Evolutionary conservation across 2,329 filamentous ascomycete genomes (phyloP).

Genomic region (Apiospora aurea): DNA sequence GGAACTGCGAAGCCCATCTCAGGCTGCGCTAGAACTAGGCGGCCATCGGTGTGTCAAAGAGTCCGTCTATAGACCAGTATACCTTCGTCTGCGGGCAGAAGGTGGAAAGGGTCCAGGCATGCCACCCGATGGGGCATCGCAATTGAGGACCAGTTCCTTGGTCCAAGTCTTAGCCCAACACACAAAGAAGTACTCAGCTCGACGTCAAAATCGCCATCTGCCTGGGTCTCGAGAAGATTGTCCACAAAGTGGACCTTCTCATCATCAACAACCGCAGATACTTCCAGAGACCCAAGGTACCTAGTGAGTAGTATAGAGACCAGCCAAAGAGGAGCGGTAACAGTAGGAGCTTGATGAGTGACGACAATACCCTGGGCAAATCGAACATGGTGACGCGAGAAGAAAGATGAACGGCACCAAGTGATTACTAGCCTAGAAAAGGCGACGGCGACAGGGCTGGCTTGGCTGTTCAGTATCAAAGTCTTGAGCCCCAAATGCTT

Average conservation of each 20-base stretch:
- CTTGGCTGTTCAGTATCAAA: not conserved
- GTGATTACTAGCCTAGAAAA: too few species aligned
- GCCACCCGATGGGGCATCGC: slow-evolving; percentile 51
- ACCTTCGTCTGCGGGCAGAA: slow-evolving; percentile 48
- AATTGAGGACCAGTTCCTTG: slow-evolving; percentile 51
- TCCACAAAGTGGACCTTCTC: slow-evolving; percentile 44
- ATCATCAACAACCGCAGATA: slow-evolving; percentile 37
- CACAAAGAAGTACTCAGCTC: slow-evolving; percentile 43
- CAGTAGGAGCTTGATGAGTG: slow-evolving; percentile 35
- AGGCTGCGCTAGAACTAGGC: slow-evolving; percentile 38
- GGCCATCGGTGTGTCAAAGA: slow-evolving; percentile 43
- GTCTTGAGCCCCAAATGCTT: not conserved
- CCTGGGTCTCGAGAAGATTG: slow-evolving; percentile 43
- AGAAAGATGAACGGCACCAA: not conserved
- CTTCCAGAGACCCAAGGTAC: slow-evolving; percentile 31
- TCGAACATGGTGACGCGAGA: slow-evolving; percentile 34
- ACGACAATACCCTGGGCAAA: slow-evolving; percentile 36
- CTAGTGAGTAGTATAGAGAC: slow-evolving; percentile 33
- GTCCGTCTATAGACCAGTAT: slow-evolving; percentile 43
- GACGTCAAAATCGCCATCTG: slow-evolving; percentile 44
- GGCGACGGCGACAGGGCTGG: not conserved
- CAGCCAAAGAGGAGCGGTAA: slow-evolving; percentile 36
- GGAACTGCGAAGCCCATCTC: slow-evolving; percentile 35
- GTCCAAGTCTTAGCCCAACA: slow-evolving; percentile 41
- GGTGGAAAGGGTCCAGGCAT: slow-evolving; percentile 40